Percentiles rank a stretch among this genome's conserved stretches.
phyloP scores from a whole-genome alignment of 225 moss, liverwort and hornwort genomes.

The Straminergon stramineum region DNA sequence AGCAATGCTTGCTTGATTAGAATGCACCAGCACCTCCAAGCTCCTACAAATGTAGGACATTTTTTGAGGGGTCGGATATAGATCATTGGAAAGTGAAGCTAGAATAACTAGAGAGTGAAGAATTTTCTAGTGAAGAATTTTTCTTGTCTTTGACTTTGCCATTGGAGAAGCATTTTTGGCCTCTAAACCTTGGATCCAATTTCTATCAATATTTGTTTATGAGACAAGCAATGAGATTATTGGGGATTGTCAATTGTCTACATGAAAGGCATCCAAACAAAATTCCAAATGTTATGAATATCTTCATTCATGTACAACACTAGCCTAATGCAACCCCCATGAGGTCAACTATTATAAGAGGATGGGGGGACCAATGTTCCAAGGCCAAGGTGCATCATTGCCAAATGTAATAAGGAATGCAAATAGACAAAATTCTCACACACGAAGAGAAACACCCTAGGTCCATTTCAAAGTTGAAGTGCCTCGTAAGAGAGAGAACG shows the following conservation, averaged over 20 bases:
- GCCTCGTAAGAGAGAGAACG: too few relatives aligned
- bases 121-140: neutral
- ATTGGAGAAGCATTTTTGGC: neutral
- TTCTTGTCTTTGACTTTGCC: neutral
- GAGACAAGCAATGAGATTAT: neutral
- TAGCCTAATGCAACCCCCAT: too few relatives aligned
- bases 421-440: too few relatives aligned
- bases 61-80: fast-evolving
- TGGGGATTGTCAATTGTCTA: neutral
- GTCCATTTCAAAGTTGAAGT: too few relatives aligned
- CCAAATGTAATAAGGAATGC: too few relatives aligned
- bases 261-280: fast-evolving
- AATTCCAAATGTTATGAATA: neutral
- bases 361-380: too few relatives aligned
- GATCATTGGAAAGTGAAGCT: neutral
- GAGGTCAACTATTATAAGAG: too few relatives aligned
- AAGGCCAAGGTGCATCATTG: neutral
- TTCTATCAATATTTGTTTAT: fast-evolving
- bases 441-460: too few relatives aligned
- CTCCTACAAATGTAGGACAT: neutral
- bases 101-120: neutral
- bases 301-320: too few relatives aligned
- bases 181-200: fast-evolving
- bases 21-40: neutral
- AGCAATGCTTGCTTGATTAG: too few relatives aligned